Evolutionary conservation across 1,139 yeast genomes (phyloP), one percentile per base, ranked within the genome.

Genomic region (Pichia inconspicua): DNA sequence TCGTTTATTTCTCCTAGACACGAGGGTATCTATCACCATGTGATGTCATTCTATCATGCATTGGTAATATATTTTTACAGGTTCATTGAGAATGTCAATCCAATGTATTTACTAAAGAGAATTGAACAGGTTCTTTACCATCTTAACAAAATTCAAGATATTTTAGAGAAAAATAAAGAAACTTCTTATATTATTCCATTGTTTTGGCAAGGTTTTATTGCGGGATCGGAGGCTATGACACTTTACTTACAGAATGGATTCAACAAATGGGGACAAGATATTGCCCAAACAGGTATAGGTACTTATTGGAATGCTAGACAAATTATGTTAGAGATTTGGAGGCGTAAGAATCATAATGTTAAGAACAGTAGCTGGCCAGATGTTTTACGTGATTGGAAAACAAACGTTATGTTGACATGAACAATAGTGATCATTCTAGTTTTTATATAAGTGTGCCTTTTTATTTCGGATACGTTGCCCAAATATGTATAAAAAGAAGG

Each of bases 121-220:
- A 88, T 86, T 2, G 72, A 69, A 43, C 70, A 73, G 41, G 85
- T 87, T 1, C 69, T 87, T 47, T 69, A 72, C 32, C 90, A 84
- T 61, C 67, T 87, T 55, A 82, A 84, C 59, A 70, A 76, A 45
- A 75, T 88, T 49, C 85, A 81, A 51, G 63, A 66, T 41, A 68
- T 86, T 43, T 76, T 80, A 39, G 75, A 77, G 14, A 65, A 69
- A n/a, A 57, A 62, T 42, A 54, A 56, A 34, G 63, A 62, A 35
- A 60, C 65, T 4, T 58, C 77, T 0, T 74, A 77, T 31, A 82
- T 86, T 44, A 78, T 84, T 37, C 96, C 96, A 3, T 68, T 87
- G 38, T 79, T 87, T 59, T 88, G 95, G 90, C 94, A 86, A 60
- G 95, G 94, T 0, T 88, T 88, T 56, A 83, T 88, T 45, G 92